Evolutionary conservation across 2,329 filamentous ascomycete species (phyloP).

Genomic region (Simplicillium aogashimaense): DNA sequence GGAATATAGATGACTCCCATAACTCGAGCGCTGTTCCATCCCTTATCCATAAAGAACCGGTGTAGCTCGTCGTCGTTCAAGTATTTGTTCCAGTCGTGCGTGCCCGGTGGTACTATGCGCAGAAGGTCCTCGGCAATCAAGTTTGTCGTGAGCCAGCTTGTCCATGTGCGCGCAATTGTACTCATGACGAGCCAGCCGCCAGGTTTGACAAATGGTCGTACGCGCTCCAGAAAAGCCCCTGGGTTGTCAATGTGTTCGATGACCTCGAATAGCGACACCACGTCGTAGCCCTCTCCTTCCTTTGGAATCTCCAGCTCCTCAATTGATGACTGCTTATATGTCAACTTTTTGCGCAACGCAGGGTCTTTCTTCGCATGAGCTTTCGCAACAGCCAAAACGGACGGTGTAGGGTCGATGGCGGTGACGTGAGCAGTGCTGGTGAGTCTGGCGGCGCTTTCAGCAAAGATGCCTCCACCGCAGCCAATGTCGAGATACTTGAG

Average conservation of each 20-base stretch:
- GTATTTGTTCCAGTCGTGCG: slow-evolving; percentile 95
- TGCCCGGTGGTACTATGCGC: slow-evolving; percentile 81
- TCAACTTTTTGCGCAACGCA: slow-evolving; percentile 49
- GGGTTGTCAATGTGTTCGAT: slow-evolving; percentile 83
- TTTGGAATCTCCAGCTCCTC: slow-evolving; percentile 50
- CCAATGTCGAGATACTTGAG: slow-evolving; percentile 82
- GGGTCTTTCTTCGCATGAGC: slow-evolving; percentile 70
- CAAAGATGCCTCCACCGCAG: slow-evolving; percentile 94
- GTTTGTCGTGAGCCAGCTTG: slow-evolving; percentile 87
- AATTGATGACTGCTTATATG: slow-evolving; percentile 67
- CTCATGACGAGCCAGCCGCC: slow-evolving; percentile 90
- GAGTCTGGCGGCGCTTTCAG: slow-evolving; percentile 71
- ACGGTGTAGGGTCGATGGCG: slow-evolving; percentile 68
- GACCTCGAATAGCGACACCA: slow-evolving; percentile 88
- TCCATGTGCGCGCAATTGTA: slow-evolving; percentile 84
- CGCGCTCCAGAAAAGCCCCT: slow-evolving; percentile 59
- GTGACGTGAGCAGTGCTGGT: slow-evolving; percentile 53
- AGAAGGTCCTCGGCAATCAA: slow-evolving; percentile 81
- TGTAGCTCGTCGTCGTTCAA: slow-evolving; percentile 75
- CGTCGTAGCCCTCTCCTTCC: slow-evolving; percentile 50
- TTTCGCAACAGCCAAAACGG: slow-evolving; percentile 65
- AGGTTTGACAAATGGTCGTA: slow-evolving; percentile 69
- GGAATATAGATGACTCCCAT: slow-evolving; percentile 88
- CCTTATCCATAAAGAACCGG: slow-evolving; percentile 38
- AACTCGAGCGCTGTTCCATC: slow-evolving; percentile 51